Conservation (phyloP, 768 basidiomycete genomes). For the Exidia glandulosa region DNA sequence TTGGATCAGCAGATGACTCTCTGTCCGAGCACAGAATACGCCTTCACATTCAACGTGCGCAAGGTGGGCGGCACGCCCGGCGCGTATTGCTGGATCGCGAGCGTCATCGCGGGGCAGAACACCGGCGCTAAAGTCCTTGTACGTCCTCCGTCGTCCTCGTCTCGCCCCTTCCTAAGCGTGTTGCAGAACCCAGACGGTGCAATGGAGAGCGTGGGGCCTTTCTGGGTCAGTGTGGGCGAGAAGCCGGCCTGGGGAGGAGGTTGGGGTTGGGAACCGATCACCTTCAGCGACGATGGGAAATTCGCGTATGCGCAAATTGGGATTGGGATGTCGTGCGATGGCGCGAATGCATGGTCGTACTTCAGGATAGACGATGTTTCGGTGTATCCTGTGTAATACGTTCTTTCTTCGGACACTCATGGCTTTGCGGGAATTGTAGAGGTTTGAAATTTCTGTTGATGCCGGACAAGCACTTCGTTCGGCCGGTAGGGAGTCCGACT, state of each 20-base stretch:
- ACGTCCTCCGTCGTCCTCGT: too few relatives aligned
- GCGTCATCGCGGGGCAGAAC: background rate
- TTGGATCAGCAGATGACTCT: background rate
- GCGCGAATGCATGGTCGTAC: background rate
- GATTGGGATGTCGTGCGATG: background rate
- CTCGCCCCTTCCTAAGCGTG: background rate
- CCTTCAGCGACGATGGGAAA: background rate
- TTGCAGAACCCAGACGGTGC: background rate
- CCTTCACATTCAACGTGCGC: background rate
- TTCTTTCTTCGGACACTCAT: too few relatives aligned
- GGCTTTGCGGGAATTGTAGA: too few relatives aligned
- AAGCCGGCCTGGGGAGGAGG: background rate
- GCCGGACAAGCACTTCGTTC: too few relatives aligned
- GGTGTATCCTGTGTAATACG: background rate
- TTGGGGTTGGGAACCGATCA: background rate
- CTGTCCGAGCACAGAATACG: background rate
- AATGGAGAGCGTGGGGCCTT: background rate
- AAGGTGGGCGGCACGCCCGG: background rate
- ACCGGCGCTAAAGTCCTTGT: background rate
- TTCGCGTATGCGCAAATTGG: background rate
- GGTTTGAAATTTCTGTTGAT: too few relatives aligned
- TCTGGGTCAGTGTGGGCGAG: background rate
- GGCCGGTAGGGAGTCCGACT: too few relatives aligned
- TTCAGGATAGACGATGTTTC: background rate
- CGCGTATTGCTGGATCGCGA: background rate